phyloP scores from a whole-genome alignment of 1,284 basidiomycete species.

The Rhodotorula sp. region DNA sequence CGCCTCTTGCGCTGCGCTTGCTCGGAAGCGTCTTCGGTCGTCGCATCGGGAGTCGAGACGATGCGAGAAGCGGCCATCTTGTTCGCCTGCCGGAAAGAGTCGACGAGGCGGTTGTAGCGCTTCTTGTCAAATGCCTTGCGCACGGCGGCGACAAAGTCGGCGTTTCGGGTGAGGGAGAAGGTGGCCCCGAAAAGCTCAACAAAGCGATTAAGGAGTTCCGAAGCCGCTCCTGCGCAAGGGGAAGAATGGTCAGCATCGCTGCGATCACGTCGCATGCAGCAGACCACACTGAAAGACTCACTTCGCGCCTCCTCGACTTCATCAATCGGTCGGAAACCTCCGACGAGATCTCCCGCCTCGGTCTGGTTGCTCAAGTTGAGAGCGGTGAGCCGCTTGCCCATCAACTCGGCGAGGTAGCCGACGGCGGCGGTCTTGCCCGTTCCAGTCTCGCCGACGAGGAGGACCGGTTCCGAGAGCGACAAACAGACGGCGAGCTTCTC shows the following conservation, averaged over 20 bases:
- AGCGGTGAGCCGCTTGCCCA: slow-evolving; percentile 75
- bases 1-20: slow-evolving; percentile 47
- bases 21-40: slow-evolving; percentile 12
- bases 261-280: background rate
- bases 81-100: slow-evolving; percentile 74
- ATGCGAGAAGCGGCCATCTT: slow-evolving; percentile 36
- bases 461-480: slow-evolving; percentile 73
- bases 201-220: slow-evolving; percentile 73
- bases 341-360: slow-evolving; percentile 89
- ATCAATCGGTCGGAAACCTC: slow-evolving; percentile 94
- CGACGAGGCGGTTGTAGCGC: slow-evolving; percentile 82
- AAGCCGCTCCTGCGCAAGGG: slow-evolving; percentile 65
- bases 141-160: slow-evolving; percentile 79
- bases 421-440: slow-evolving; percentile 97
- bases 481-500: slow-evolving; percentile 78
- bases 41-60: slow-evolving; percentile 36
- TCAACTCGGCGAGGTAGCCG: slow-evolving; percentile 79
- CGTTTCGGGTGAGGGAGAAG: slow-evolving; percentile 88
- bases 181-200: slow-evolving; percentile 79
- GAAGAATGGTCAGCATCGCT: background rate
- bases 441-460: slow-evolving; percentile 96
- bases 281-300: slow-evolving; percentile 21
- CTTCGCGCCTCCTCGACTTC: slow-evolving; percentile 48
- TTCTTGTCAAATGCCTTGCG: slow-evolving; percentile 76
- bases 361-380: slow-evolving; percentile 97